Percentiles rank a stretch among this genome's conserved stretches.
phyloP scores from a whole-genome alignment of 2,329 filamentous ascomycete species.

The Epicoccum sorghinum region DNA sequence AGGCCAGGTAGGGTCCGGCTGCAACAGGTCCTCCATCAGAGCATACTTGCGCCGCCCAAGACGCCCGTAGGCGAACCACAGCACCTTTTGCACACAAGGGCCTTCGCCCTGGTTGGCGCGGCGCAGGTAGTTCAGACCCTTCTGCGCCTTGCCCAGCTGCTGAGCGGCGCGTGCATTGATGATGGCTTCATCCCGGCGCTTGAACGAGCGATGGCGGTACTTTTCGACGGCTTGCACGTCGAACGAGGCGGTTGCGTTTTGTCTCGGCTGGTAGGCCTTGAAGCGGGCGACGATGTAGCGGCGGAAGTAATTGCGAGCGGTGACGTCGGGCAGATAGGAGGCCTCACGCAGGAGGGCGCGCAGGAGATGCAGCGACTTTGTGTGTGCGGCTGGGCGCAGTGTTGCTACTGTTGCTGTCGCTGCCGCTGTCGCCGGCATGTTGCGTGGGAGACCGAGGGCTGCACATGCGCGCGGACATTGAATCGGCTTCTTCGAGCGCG shows the following conservation, averaged over 20 bases:
- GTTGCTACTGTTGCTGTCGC: not conserved
- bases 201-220: constrained; percentile 28
- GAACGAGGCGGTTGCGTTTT: constrained; percentile 26
- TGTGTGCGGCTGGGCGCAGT: no score
- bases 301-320: constrained; percentile 58
- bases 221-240: constrained; percentile 25
- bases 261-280: constrained; percentile 49
- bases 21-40: constrained; percentile 43
- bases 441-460: not conserved
- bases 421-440: not conserved
- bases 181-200: constrained; percentile 25
- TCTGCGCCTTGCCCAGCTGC: constrained; percentile 34
- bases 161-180: constrained; percentile 30
- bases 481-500: constrained; percentile 5
- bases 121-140: constrained; percentile 53
- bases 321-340: constrained; percentile 65
- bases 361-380: constrained; percentile 53
- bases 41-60: constrained; percentile 59
- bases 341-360: constrained; percentile 64
- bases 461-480: not conserved
- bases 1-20: constrained; percentile 25
- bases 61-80: constrained; percentile 64
- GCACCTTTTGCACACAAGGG: constrained; percentile 57
- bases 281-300: constrained; percentile 57
- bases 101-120: constrained; percentile 64